Conservation (phyloP, 1,284 basidiomycete species). For the Boletus semigastroideus region DNA sequence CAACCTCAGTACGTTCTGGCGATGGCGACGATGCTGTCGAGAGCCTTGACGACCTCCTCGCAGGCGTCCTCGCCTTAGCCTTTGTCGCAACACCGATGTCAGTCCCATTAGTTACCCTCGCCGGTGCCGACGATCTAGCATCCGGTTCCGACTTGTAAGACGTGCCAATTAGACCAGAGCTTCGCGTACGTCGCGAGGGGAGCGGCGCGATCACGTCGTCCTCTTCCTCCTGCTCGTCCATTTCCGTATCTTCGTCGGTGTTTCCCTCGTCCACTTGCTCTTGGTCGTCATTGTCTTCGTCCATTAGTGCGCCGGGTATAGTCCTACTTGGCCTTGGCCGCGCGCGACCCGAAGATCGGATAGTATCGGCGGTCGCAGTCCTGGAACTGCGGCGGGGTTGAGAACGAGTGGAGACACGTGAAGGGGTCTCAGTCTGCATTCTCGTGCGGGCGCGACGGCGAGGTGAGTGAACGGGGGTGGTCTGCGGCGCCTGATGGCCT, state of each 20-base stretch:
- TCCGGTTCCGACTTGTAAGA: constrained; percentile 12
- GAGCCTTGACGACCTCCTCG: constrained; percentile 31
- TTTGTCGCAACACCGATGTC: not conserved
- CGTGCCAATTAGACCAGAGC: constrained; percentile 18
- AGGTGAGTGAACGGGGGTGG: constrained; percentile 18
- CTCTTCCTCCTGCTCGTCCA: constrained; percentile 32
- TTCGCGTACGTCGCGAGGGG: constrained; percentile 33
- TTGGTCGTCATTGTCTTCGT: constrained; percentile 42
- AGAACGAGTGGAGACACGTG: constrained; percentile 11
- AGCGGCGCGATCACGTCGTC: constrained; percentile 56
- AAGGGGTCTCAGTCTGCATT: constrained; percentile 13
- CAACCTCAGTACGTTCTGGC: constrained; percentile 21
- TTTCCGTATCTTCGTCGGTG: constrained; percentile 21
- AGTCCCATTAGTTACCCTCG: not conserved
- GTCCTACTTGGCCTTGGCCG: constrained; percentile 35
- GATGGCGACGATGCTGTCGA: constrained; percentile 30
- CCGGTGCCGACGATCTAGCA: not conserved
- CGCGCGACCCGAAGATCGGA: constrained; percentile 7
- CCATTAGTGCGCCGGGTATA: constrained; percentile 57
- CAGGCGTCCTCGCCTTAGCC: constrained; percentile 26
- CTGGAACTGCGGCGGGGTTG: constrained; percentile 12
- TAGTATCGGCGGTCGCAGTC: not conserved
- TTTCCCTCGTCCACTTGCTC: constrained; percentile 15
- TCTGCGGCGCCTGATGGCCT: constrained; percentile 28
- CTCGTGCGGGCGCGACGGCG: constrained; percentile 14